Percentiles rank a stretch among this genome's conserved stretches.
These are phyloP conservation scores for Urochloa ruziziensis DNA, from an alignment of 176 grass and related monocot species.

Conservation along the genomic window DNA sequence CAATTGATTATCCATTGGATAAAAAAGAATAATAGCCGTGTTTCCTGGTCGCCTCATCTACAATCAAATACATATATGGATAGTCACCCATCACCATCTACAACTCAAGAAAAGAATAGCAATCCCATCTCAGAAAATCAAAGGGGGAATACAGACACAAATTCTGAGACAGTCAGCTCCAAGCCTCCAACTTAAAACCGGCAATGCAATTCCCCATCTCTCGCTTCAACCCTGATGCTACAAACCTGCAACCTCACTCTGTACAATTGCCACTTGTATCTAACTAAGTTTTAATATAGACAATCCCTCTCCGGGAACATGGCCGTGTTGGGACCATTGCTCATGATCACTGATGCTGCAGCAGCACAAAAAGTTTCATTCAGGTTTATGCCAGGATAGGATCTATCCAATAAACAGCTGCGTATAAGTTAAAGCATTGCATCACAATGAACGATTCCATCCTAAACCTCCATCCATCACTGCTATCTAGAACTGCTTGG, in stretches of 20 bases:
- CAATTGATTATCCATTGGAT: background rate
- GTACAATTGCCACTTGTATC: slow-evolving; percentile 16
- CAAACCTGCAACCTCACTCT: background rate
- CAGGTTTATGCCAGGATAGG: background rate
- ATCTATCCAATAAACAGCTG: background rate
- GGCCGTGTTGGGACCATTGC: background rate
- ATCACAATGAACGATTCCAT: background rate
- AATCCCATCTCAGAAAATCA: background rate
- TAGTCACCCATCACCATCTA: background rate
- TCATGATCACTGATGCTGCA: background rate
- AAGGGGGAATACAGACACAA: background rate
- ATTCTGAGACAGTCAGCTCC: background rate
- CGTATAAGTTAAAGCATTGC: background rate
- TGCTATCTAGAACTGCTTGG: slow-evolving; percentile 39
- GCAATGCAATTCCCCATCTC: background rate
- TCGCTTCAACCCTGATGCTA: background rate
- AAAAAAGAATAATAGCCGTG: background rate
- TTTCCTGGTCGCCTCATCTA: background rate
- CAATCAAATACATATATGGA: background rate
- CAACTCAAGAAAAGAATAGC: slow-evolving; percentile 1
- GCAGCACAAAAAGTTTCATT: slow-evolving; percentile 15
- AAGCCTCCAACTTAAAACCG: background rate
- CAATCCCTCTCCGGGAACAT: background rate
- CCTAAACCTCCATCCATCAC: background rate
- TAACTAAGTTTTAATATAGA: slow-evolving; percentile 12